A percentile compares a stretch with the other conserved stretches of the same genome.
These are phyloP conservation scores for Jackrogersella multiformis DNA, from an alignment of 495 filamentous ascomycete genomes.

Conservation along the genomic window DNA sequence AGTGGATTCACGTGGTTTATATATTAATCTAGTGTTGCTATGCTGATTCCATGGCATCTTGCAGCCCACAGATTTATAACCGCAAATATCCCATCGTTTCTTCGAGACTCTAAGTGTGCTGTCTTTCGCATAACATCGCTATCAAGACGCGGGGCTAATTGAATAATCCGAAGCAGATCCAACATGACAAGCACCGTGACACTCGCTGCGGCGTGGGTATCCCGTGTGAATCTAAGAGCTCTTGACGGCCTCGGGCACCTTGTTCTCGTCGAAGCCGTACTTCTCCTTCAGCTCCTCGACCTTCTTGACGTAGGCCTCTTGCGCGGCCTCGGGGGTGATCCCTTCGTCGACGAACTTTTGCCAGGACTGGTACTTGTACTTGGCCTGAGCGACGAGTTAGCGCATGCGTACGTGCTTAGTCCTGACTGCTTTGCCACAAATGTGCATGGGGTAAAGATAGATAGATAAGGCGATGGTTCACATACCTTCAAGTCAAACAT, in stretches of 20 bases:
- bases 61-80: constrained; percentile 8
- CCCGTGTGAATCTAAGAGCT: constrained; percentile 22
- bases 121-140: constrained; percentile 21
- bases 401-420: background rate
- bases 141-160: constrained; percentile 6
- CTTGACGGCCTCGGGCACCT: constrained; percentile 64
- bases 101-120: background rate
- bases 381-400: constrained; percentile 61
- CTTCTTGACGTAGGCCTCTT: constrained; percentile 77
- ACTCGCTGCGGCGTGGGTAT: background rate
- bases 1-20: constrained; percentile 12
- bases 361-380: constrained; percentile 83
- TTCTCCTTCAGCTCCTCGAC: constrained; percentile 74
- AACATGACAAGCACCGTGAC: background rate
- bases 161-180: background rate
- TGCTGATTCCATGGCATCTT: background rate
- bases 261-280: constrained; percentile 68
- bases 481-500: constrained; percentile 68
- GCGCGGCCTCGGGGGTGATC: constrained; percentile 67
- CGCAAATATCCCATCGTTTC: background rate
- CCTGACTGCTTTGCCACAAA: background rate
- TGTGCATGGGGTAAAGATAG: no score
- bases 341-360: constrained; percentile 67
- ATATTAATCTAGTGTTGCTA: constrained; percentile 22
- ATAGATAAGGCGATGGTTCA: background rate